Base-by-base conservation (phyloP, 305 asterid genomes). In the Petunia hybrid region DNA sequence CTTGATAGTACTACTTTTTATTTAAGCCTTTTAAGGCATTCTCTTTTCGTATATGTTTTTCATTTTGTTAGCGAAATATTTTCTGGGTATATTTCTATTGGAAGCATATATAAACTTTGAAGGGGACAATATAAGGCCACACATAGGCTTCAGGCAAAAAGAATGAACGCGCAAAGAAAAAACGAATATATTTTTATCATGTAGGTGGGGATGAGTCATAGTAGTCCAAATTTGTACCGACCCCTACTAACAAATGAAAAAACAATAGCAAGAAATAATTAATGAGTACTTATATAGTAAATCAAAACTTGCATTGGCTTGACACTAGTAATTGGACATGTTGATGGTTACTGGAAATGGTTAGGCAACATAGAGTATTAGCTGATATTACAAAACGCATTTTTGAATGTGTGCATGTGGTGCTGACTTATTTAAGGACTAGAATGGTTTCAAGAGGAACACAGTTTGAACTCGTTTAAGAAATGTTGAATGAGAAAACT, bases 81-180 rank as follows among this genome's bases (percentile, higher is more conserved):
- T 48, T 71, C n/a, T 5, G n/a, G 31, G 41, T 46, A 70, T 70
- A 22, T 70, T 46, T 70, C 5, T 69, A 1, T 45, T 71, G 77
- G 13, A 71, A 35, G 60, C 31, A 22, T 22, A 71, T 43, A 46
- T 45, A 71, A 71, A 6, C 46, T 71, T 48, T 48, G 16, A 5
- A 71, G 77, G 35, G 31, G 22, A 48, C 45, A 71, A 71, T 71
- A 48, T 10, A 48, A 3, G 0, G 62, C 77, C 43, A 71, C 61
- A 70, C 31, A 70, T 45, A 45, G 13, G 35, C 12, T 35, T 41
- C 10, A 43, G 31, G 77, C 77, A 71, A 71, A 71, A 71, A 35
- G 61, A 71, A 71, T 71, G 77, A 71, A 10, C 22, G 61, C 77
- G 0, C 46, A 71, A 16, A 46, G 31, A 46, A 46, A 46, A 51